Evolutionary conservation across 2,329 filamentous ascomycete species (phyloP).

Genomic region (Graphilbum sp.): DNA sequence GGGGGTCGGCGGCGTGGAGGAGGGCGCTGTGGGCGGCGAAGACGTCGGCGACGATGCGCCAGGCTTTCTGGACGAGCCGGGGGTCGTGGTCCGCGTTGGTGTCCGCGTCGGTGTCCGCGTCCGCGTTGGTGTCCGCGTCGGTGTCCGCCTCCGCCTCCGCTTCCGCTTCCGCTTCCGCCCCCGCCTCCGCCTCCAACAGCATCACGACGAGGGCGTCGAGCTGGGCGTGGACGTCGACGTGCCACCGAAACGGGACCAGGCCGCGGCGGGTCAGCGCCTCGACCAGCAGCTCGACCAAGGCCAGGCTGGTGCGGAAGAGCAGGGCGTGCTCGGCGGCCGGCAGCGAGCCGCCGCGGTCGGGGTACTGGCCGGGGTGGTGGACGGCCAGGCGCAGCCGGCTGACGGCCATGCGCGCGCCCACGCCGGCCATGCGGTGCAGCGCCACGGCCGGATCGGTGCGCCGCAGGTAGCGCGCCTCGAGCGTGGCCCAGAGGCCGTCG

Average conservation of each 20-base stretch:
- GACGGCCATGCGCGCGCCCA: constrained; percentile 8
- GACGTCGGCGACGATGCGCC: constrained; percentile 9
- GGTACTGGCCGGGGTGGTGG: constrained; percentile 11
- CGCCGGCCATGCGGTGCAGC: constrained; percentile 14
- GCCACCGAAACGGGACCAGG: constrained; percentile 10
- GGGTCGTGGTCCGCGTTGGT: too few species aligned
- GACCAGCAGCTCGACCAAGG: constrained; percentile 10
- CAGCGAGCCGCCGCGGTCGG: constrained; percentile 8
- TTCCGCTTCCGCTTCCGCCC: too few species aligned
- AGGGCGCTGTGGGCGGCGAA: constrained; percentile 8
- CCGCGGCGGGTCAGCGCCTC: constrained; percentile 4
- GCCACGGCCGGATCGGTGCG: constrained; percentile 17
- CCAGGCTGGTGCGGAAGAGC: constrained; percentile 10
- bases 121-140: too few species aligned
- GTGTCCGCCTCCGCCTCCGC: too few species aligned
- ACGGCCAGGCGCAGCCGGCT: constrained; percentile 12
- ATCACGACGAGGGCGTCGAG: constrained; percentile 14
- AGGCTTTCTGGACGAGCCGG: constrained; percentile 8
- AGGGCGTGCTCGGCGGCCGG: constrained; percentile 11
- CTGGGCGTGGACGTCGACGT: constrained; percentile 12
- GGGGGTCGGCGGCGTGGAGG: constrained; percentile 5
- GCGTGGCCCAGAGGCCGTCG: constrained; percentile 9
- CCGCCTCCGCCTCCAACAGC: constrained; percentile 9
- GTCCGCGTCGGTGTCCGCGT: too few species aligned
- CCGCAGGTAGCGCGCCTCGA: constrained; percentile 16